Base-by-base conservation (phyloP, 2,329 filamentous ascomycete species). In the Sclerotinia spermophila region DNA sequence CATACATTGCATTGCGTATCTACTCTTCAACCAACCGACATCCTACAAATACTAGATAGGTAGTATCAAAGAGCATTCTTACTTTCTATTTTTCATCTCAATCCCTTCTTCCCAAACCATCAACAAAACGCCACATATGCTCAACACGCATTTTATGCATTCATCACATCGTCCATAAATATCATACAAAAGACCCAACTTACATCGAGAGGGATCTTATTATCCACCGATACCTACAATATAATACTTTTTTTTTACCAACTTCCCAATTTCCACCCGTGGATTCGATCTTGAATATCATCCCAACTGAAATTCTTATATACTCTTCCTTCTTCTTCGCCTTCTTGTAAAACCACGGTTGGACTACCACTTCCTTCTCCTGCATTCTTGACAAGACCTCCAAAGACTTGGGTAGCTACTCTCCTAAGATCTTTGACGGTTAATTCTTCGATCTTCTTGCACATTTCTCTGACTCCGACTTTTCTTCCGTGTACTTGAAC, bases 401-500 rank as follows among this genome's bases (percentile, higher is more conserved):
- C 88, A 69, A 97, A 89, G 13, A 99, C 90, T 75, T 88, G 84
- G 75, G 84, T 85, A 7, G 96, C 96, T 5, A 98, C 95, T 64
- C 93, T 86, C 44, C 93, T 86, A 74, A 99, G 83, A 80, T 99
- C 96, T 15, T 87, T 77, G 0, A 97, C 88, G 0, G 92, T 96
- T 70, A 99, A 84, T 8, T 84, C 85, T 78, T 97, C 92, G 75
- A 99, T 99, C 79, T 90, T 89, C 66, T 84, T 84, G 79, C 95
- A 97, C 95, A 99, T 98, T 79, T 98, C 94, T 75, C 89, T 88
- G 11, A 97, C 94, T 2, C 95, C 92, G 10, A 98, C 88, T 83
- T 97, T 97, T 75, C 89, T 88, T 33, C 95, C 96, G 79, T 98
- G 94, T n/a, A 97, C 93, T 83, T 98, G 96, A 17, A 99, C 93